Percentiles rank a stretch among this genome's conserved stretches.
Conservation (phyloP, 352 stramenopile genomes). For the Globisporangium paroecandrum region DNA sequence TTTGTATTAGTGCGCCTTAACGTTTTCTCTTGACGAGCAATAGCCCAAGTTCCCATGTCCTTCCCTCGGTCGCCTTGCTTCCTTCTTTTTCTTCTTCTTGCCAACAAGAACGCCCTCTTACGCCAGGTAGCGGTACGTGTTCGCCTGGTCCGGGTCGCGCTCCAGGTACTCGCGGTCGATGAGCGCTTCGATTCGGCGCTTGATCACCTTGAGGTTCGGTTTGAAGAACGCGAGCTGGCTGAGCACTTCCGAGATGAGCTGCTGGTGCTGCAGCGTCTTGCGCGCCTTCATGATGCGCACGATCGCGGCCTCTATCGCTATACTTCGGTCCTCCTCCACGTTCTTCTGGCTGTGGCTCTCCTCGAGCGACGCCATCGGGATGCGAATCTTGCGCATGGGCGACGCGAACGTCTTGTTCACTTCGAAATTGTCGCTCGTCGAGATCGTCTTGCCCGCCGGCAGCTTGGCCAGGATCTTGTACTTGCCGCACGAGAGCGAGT, state of each 20-base stretch:
- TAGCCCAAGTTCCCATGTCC: not conserved
- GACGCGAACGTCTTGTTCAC: conserved; percentile 94
- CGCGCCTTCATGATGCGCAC: conserved; percentile 99
- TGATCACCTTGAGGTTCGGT: conserved; percentile 97
- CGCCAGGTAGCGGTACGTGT: conserved; percentile 96
- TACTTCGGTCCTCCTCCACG: conserved; percentile 95
- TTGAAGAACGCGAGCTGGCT: conserved; percentile 98
- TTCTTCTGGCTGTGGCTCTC: conserved; percentile 98
- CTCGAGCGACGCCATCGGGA: conserved; percentile 98
- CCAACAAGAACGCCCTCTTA: conserved; percentile 28
- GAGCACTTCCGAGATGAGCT: conserved; percentile 98
- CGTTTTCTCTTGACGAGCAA: not conserved
- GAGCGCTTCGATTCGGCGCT: conserved; percentile 96
- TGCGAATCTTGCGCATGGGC: conserved; percentile 97
- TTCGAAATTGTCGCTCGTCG: conserved; percentile 91
- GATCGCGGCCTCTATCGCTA: conserved; percentile 99
- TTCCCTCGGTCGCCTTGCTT: not conserved
- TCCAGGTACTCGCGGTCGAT: conserved; percentile 99
- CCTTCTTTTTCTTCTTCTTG: not conserved
- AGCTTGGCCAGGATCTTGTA: conserved; percentile 97
- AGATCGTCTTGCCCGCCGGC: conserved; percentile 93
- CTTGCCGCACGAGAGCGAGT: conserved; percentile 98
- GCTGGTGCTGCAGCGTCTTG: conserved; percentile 96
- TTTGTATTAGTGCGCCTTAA: conserved; percentile 5
- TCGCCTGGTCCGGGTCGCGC: conserved; percentile 92